Evolutionary conservation across 345 rosid genomes (phyloP), one percentile per base, ranked within the genome.

Genomic region (Hirschfeldia incana): DNA sequence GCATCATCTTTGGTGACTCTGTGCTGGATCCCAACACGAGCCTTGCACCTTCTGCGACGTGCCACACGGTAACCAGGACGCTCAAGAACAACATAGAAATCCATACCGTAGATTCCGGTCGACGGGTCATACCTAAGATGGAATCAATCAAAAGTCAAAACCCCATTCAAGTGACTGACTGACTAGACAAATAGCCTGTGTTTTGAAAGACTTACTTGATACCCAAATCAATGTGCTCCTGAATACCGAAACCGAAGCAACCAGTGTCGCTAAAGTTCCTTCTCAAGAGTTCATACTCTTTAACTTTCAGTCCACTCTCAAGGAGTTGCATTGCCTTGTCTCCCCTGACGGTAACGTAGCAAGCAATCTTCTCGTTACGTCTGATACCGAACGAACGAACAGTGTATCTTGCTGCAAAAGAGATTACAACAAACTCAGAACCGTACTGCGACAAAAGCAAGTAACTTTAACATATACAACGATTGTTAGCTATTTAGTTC

Each of bases 261-360:
- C 98, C 97, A n/a, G 98, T 94, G 59, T 94, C 98, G 39, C 97
- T 94, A 80, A 94, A 94, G 89, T 94, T 94, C 84, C 88, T 92
- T 67, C 98, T 86, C 78, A 94, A 78, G 58, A 94, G 90, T 79
- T 94, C 98, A 6, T 92, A 94, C 36, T 94, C 98, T 83, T 94
- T 94, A 28, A 94, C 98, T 81, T 94, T 92, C 76, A 94, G 76
- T 5, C 98, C 98, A 39, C 98, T 91, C 73, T 93, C 97, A 6
- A 93, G 88, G 17, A 93, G 88, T 78, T 94, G 98, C 98, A 94
- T 94, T 0, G 98, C 98, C 76, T 94, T 94, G 49, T 94, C 98
- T 37, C 98, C 98, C 67, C 98, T 92, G 17, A 94, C 98, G 0
- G 97, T 94, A 2, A 94, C 98, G 32, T 94, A 89, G 81, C 98